Percentiles rank a stretch among this genome's conserved stretches.
These are phyloP conservation scores for Cordyceps fumosorosea DNA, from an alignment of 2,329 filamentous ascomycete species.

Conservation along the genomic window DNA sequence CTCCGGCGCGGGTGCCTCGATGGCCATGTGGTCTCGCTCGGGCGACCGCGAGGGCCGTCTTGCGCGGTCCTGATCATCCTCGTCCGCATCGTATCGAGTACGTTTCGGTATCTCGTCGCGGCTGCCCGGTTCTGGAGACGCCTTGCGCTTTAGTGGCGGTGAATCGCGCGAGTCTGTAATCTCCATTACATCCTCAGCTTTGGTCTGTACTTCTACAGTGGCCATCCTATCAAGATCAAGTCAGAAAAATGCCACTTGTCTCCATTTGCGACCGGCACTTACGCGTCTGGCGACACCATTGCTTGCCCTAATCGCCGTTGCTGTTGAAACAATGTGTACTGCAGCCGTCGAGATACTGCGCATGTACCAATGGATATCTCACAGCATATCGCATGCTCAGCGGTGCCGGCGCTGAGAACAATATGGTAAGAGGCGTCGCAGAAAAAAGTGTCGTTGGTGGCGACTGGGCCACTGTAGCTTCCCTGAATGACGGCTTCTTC, in stretches of 20 bases:
- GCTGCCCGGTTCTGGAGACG: slow-evolving; percentile 17
- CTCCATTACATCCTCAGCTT: not conserved
- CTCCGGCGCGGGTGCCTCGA: not conserved
- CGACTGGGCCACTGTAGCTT: not conserved
- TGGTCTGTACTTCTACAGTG: not conserved
- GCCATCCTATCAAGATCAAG: not conserved
- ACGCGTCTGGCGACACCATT: slow-evolving; percentile 6
- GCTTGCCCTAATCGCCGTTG: not conserved
- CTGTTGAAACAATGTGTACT: not conserved
- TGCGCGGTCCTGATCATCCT: not conserved
- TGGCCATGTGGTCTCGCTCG: not conserved
- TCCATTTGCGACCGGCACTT: not conserved
- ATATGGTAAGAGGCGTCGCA: not conserved
- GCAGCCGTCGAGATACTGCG: not conserved
- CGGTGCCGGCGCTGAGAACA: not conserved
- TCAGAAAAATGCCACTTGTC: not conserved
- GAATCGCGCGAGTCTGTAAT: not conserved
- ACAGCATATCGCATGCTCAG: not conserved
- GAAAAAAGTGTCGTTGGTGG: slow-evolving; percentile 1
- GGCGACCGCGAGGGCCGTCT: slow-evolving; percentile 9
- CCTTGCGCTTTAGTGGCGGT: slow-evolving; percentile 24
- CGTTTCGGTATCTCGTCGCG: slow-evolving; percentile 22
- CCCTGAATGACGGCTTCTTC: not conserved
- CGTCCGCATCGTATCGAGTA: slow-evolving; percentile 15
- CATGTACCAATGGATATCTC: not conserved